A percentile compares a stretch with the other conserved stretches of the same genome.
These are phyloP conservation scores for Fistulifera pelliculosa DNA, from an alignment of 108 stramenopile genomes.

Conservation along the genomic window DNA sequence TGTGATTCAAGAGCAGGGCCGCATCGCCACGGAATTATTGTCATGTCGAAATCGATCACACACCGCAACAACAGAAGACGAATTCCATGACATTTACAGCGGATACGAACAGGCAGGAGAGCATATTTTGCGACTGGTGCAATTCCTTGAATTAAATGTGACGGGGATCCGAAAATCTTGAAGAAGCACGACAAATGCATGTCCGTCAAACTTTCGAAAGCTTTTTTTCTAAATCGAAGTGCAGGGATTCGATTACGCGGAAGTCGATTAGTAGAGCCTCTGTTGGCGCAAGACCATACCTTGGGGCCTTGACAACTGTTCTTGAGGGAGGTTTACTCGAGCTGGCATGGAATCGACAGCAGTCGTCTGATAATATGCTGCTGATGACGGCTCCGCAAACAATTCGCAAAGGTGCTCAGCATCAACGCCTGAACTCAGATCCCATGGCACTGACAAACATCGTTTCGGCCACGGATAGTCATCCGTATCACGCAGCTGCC, in stretches of 20 bases:
- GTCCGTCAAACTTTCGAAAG: background rate
- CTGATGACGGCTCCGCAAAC: too few relatives aligned
- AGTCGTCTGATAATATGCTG: too few relatives aligned
- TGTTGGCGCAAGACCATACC: background rate
- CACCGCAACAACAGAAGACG: conserved; percentile 3
- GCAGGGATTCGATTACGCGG: too few relatives aligned
- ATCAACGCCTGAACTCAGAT: too few relatives aligned
- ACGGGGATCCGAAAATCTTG: conserved; percentile 68
- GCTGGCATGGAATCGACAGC: too few relatives aligned
- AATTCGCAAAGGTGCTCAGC: too few relatives aligned
- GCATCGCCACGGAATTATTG: conserved; percentile 26
- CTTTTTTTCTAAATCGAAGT: conserved; percentile 1
- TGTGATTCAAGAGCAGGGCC: conserved; percentile 39
- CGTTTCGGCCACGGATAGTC: too few relatives aligned
- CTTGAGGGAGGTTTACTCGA: too few relatives aligned
- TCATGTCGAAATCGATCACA: too few relatives aligned
- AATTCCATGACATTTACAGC: conserved; percentile 2
- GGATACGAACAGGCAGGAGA: conserved; percentile 22
- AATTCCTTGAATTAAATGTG: conserved; percentile 54
- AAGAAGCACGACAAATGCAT: conserved; percentile 76
- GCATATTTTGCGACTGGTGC: conserved; percentile 37
- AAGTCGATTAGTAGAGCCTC: too few relatives aligned
- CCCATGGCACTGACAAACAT: too few relatives aligned
- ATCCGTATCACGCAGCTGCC: too few relatives aligned
- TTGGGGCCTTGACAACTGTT: background rate